These are phyloP conservation scores for Pythium scleroteichum DNA, from an alignment of 352 stramenopile species.

Conservation along the genomic window DNA sequence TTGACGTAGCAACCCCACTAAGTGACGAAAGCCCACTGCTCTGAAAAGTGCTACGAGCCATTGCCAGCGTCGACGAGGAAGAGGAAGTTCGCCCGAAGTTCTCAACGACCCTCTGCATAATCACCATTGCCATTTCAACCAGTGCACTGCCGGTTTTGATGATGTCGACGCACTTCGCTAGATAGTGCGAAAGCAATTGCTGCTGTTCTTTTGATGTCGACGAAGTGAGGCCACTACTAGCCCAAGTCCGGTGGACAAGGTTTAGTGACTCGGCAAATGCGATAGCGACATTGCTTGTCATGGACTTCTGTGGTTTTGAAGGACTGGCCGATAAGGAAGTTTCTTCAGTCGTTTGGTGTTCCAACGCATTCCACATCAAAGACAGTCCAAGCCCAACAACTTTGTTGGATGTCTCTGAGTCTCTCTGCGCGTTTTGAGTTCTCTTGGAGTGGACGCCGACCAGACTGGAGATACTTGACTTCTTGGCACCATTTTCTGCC, in stretches of 20 bases:
- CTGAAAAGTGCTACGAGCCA: slow-evolving; percentile 32
- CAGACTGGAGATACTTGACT: slow-evolving; percentile 60
- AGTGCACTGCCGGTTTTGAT: slow-evolving; percentile 48
- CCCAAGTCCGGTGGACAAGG: slow-evolving; percentile 66
- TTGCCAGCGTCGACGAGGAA: slow-evolving; percentile 41
- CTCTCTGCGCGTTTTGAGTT: slow-evolving; percentile 58
- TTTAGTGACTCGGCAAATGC: slow-evolving; percentile 76
- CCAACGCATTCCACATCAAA: slow-evolving; percentile 78
- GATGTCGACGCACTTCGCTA: slow-evolving; percentile 71
- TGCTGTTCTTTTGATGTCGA: slow-evolving; percentile 70
- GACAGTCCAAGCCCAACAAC: slow-evolving; percentile 70
- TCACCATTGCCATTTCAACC: slow-evolving; percentile 75
- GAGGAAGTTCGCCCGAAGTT: slow-evolving; percentile 36
- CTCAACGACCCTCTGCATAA: slow-evolving; percentile 71
- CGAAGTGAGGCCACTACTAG: slow-evolving; percentile 41
- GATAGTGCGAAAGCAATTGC: slow-evolving; percentile 68
- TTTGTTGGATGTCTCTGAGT: slow-evolving; percentile 73
- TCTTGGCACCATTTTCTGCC: slow-evolving; percentile 70
- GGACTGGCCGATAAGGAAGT: neutral
- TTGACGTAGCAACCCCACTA: slow-evolving; percentile 30
- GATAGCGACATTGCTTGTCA: slow-evolving; percentile 44
- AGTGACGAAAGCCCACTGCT: slow-evolving; percentile 1
- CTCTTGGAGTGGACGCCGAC: slow-evolving; percentile 50
- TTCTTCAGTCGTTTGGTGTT: slow-evolving; percentile 23
- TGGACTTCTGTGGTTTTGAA: neutral